phyloP scores from a whole-genome alignment of 495 filamentous ascomycete genomes.

The Daldinia bambusicola region DNA sequence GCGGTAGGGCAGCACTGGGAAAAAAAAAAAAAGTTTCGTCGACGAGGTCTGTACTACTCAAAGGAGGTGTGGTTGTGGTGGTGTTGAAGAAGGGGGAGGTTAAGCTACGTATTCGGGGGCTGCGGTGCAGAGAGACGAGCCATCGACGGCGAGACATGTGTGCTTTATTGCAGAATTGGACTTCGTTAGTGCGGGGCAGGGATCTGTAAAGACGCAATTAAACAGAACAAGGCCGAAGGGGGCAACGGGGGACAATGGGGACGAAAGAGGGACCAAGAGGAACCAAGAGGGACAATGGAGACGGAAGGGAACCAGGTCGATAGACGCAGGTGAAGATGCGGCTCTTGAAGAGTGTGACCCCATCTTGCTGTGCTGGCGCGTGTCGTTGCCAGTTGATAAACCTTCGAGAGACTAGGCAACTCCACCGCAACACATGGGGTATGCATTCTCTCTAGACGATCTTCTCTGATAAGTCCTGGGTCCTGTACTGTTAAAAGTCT shows the following conservation, averaged over 20 bases:
- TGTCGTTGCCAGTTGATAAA: constrained; percentile 83
- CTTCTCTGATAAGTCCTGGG: constrained; percentile 60
- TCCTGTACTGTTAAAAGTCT: constrained; percentile 42
- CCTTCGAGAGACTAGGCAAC: constrained; percentile 67
- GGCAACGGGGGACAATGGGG: constrained; percentile 41
- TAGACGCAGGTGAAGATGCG: constrained; percentile 68
- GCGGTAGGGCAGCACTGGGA: constrained; percentile 52
- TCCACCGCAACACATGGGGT: constrained; percentile 66
- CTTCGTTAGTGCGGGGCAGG: constrained; percentile 60
- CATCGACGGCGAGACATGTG: constrained; percentile 68
- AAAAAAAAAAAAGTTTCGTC: constrained; percentile 39
- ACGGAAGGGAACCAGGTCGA: constrained; percentile 59
- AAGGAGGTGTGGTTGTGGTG: constrained; percentile 53
- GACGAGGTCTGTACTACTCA: constrained; percentile 58
- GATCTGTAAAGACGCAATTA: constrained; percentile 59
- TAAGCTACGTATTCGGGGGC: constrained; percentile 63
- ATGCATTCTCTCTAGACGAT: constrained; percentile 57
- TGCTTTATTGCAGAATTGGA: constrained; percentile 68
- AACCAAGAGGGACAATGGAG: constrained; percentile 26
- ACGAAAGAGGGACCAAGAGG: constrained; percentile 3
- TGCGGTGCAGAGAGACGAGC: constrained; percentile 59
- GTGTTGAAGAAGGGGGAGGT: constrained; percentile 56
- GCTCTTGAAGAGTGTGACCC: constrained; percentile 69
- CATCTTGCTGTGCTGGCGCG: constrained; percentile 92
- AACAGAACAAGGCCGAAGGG: constrained; percentile 52